phyloP scores from a whole-genome alignment of 352 stramenopile genomes.

The Lagenidium sp. region DNA sequence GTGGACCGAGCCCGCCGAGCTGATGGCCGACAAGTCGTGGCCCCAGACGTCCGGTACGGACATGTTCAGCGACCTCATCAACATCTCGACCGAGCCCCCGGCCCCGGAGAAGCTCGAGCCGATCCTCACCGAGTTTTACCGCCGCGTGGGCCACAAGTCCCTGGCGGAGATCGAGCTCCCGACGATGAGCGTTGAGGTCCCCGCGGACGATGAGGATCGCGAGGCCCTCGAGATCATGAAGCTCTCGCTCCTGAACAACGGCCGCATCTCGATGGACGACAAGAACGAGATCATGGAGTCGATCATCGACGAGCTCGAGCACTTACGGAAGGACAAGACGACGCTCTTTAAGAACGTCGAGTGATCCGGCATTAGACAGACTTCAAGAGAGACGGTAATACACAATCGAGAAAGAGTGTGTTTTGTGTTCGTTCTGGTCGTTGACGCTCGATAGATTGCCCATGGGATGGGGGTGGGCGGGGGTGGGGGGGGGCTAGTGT shows the following conservation, averaged over 20 bases:
- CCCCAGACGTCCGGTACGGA: conserved; percentile 67
- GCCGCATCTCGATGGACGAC: conserved; percentile 81
- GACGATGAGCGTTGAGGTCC: conserved; percentile 59
- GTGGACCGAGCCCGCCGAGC: conserved; percentile 65
- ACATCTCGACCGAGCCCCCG: conserved; percentile 47
- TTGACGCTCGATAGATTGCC: no score
- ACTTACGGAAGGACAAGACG: conserved; percentile 81
- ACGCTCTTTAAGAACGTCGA: conserved; percentile 75
- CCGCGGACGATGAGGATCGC: conserved; percentile 58
- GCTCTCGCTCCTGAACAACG: conserved; percentile 84
- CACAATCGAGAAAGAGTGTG: no score
- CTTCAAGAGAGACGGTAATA: no score
- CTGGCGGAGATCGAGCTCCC: conserved; percentile 66
- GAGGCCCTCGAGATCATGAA: conserved; percentile 86
- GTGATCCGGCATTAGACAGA: no score
- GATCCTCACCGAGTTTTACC: conserved; percentile 63
- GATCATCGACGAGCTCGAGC: conserved; percentile 73
- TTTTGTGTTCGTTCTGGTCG: no score
- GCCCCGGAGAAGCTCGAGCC: conserved; percentile 56
- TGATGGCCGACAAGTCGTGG: conserved; percentile 89
- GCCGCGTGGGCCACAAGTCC: conserved; percentile 66
- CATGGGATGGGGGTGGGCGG: no score
- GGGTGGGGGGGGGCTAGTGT: no score
- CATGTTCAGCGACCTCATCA: conserved; percentile 75
- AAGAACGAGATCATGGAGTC: conserved; percentile 83